Conservation (phyloP, 345 rosid genomes). For the Nephelium lappaceum region DNA sequence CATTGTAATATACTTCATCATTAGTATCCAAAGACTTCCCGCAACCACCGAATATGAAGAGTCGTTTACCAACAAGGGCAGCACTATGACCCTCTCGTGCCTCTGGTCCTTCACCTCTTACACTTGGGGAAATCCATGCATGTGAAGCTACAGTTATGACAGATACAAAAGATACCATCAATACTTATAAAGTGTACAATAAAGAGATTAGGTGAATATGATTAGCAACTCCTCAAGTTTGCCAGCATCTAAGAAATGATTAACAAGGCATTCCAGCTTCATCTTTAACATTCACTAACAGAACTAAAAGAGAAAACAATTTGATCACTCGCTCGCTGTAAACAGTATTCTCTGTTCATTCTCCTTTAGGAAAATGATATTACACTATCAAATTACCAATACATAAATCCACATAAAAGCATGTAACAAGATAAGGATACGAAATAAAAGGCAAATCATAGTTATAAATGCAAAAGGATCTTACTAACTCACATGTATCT, state of each 20-base stretch:
- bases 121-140: constrained; percentile 84
- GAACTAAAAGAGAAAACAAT: background rate
- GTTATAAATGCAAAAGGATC: constrained; percentile 15
- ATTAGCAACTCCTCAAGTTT: constrained; percentile 1
- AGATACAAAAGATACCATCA: constrained; percentile 9
- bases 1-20: constrained; percentile 86
- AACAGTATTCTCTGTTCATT: background rate
- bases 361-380: background rate
- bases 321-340: background rate
- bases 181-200: constrained; percentile 13
- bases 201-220: background rate
- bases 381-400: background rate
- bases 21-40: constrained; percentile 67
- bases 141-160: constrained; percentile 60
- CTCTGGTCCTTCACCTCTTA: constrained; percentile 91
- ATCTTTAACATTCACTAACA: background rate
- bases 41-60: constrained; percentile 93
- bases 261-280: background rate
- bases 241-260: background rate
- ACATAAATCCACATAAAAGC: background rate
- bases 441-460: constrained; percentile 10
- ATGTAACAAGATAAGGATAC: background rate
- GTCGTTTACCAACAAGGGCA: constrained; percentile 84
- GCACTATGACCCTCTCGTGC: constrained; percentile 97
- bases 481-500: constrained; percentile 70